Base-by-base conservation (phyloP, 1,284 basidiomycete genomes). In the Trichosporon sp. region DNA sequence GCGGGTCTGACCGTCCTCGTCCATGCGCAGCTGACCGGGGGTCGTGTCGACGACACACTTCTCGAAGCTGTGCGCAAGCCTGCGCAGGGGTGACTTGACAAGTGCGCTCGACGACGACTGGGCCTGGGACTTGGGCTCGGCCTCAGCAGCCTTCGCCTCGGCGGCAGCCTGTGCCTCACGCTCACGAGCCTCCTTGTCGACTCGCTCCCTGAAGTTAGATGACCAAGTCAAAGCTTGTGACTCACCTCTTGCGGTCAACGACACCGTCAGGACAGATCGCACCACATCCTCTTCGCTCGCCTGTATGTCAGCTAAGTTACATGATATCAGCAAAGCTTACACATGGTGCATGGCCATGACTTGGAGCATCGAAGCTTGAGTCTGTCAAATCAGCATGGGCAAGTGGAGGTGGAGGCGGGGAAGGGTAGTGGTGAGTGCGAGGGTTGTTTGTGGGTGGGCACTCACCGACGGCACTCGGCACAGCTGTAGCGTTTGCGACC, bases 161-260 rank as follows among this genome's bases (percentile, higher is more conserved):
- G 60, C 34, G 40, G 56, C 33, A 52, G 63, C 23, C 70, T 69
- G 62, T 75, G 76, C 4, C 74, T 61, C 52, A 72, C 63, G 27
- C 74, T 79, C 76, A 0, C 78, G 72, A 67, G 78, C 76, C 54
- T 79, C 75, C 2, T 74, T 76, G 60, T 77, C 74, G 9, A 76
- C 76, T 9, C 54, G 32, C 31, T 34, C 40, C 11, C 46, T 60
- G 31, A 11, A n/a, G 31, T 29, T 19, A 31, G 19, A 52, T 54
- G 11, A 52, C 16, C 49, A 25, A 23, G 19, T 19, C n/a, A 8
- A 10, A 46, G 3, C 5, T 19, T 23, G 32, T 2, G 21, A 68
- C 75, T 62, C 63, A 75, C 76, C 75, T 65, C 64, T 76, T 79
- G 46, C 78, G 76, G 58, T 70, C 62, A 11, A 61, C 58, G 52